These are phyloP conservation scores for Alternaria sp. DNA, from an alignment of 2,329 filamentous ascomycete species.

Conservation along the genomic window DNA sequence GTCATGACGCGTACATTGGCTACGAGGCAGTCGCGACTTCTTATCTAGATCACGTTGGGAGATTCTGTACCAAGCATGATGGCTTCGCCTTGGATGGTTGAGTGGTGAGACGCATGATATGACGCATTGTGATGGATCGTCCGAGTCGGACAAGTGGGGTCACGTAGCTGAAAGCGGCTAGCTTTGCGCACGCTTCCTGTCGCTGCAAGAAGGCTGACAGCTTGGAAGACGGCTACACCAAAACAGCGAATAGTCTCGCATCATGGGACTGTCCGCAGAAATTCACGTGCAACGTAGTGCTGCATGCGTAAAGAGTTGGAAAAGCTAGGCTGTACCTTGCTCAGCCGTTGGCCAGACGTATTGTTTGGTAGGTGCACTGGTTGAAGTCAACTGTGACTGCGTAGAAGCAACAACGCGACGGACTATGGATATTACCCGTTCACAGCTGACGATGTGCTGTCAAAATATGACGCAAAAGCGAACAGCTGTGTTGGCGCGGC, in stretches of 20 bases:
- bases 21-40: not conserved
- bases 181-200: not conserved
- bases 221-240: not conserved
- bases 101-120: too few relatives aligned
- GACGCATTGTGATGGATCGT: not conserved
- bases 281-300: not conserved
- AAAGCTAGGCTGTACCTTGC: not conserved
- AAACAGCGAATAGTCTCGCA: not conserved
- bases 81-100: not conserved
- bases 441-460: not conserved
- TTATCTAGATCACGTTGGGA: not conserved
- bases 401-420: not conserved
- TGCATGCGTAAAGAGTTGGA: not conserved
- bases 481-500: not conserved
- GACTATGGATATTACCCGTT: not conserved
- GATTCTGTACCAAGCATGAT: too few relatives aligned
- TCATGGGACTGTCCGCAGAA: not conserved
- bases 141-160: not conserved
- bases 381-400: not conserved
- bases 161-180: not conserved
- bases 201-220: not conserved
- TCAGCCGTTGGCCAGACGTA: not conserved
- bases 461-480: not conserved
- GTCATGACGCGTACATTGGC: not conserved
- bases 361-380: not conserved